These are phyloP conservation scores for Puccinia horiana DNA, from an alignment of 1,284 basidiomycete species.

Conservation along the genomic window DNA sequence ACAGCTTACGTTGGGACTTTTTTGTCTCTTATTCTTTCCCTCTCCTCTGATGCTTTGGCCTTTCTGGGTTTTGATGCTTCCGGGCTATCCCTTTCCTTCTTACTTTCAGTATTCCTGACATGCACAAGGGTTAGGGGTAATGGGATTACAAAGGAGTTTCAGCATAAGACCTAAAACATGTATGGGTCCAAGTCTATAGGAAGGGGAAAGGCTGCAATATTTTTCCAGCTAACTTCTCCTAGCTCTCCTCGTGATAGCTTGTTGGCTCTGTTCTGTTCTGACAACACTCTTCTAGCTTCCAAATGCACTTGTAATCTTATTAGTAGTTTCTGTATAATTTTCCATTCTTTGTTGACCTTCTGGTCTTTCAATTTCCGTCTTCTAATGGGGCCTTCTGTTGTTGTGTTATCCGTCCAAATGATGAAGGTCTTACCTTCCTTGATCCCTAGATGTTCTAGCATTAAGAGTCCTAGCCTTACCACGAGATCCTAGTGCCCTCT, in stretches of 20 bases:
- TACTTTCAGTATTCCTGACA: no score
- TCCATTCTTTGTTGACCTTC: conserved; percentile 3
- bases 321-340: background rate
- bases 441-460: background rate
- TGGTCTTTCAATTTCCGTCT: background rate
- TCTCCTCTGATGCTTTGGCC: no score
- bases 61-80: no score
- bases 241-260: background rate
- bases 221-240: background rate
- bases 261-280: background rate
- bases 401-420: no score
- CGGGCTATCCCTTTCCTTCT: no score
- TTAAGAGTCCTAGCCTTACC: background rate
- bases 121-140: no score
- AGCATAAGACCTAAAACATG: background rate
- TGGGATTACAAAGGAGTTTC: no score
- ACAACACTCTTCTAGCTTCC: background rate
- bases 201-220: background rate
- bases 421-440: background rate
- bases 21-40: no score
- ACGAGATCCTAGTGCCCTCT: background rate
- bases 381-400: background rate
- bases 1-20: no score
- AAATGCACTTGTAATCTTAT: background rate
- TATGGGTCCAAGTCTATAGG: background rate